Base-by-base conservation (phyloP, 371 early-diverging fungal species). In the Smittium culicis region DNA sequence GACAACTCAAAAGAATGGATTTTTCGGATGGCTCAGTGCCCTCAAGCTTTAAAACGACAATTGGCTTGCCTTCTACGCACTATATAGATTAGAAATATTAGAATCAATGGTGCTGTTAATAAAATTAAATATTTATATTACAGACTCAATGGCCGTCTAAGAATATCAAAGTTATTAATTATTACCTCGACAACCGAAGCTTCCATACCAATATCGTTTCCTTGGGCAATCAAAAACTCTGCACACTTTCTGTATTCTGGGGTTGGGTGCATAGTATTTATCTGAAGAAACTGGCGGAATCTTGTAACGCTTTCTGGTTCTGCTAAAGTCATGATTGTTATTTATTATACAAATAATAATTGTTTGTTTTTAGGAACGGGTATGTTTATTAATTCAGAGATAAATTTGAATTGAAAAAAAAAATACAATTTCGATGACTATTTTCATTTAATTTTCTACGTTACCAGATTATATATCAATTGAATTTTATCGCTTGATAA, bases 181-280 rank as follows among this genome's bases (percentile, higher is more conserved):
- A 27, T 11, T 72, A 81, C 80, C 74, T 83, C 85, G 63, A 80
- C 72, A 56, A 75, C 71, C 34, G 72, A 68, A 72, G 77, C 77
- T 33, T 72, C 75, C 66, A 89, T 76, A 57, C 83, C 84, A 32
- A 90, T 69, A 68, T 89, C 90, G 8, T 75, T 66, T 1, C 87
- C 91, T 69, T 85, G 81, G 25, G 33, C 35, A 35, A 55, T 35
- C 55, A 91, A 79, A 69, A 87, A 88, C 27, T 54, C 73, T 5
- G 73, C 73, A 65, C 83, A 82, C 35, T 69, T 66, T 1, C 62
- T 77, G 67, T 91, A 91, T 78, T 88, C 90, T 34, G 90, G 91
- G 14, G 72, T 77, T 20, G 91, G 91, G 66, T 90, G 90, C 34
- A 87, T 82, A 0, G 91, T 89, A 69, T 86, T 83, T 76, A 90